Percentiles rank a stretch among this genome's conserved stretches.
Conservation (phyloP, 345 rosid genomes). For the Salix suchowensis region DNA sequence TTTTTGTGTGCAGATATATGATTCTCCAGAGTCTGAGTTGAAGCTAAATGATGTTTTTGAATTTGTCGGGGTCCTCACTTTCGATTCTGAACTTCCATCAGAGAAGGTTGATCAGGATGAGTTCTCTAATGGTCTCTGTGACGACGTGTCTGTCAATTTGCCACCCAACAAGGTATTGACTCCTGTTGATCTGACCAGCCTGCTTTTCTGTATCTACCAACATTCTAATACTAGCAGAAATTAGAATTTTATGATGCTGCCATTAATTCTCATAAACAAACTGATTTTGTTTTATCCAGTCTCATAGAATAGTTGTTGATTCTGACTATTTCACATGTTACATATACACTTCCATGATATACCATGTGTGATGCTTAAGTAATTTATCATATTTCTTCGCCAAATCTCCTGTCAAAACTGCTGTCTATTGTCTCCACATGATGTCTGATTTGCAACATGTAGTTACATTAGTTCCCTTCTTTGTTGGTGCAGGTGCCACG, state of each 20-base stretch:
- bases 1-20: conserved; percentile 53
- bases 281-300: too few relatives aligned
- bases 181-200: background rate
- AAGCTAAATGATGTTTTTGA: conserved; percentile 88
- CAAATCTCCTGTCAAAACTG: background rate
- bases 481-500: conserved; percentile 60
- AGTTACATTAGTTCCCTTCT: background rate
- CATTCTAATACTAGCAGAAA: background rate
- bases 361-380: background rate
- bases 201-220: background rate
- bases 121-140: conserved; percentile 38
- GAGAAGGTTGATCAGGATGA: conserved; percentile 44
- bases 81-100: conserved; percentile 39
- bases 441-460: background rate
- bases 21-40: conserved; percentile 68
- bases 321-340: too few relatives aligned
- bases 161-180: conserved; percentile 52
- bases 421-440: background rate
- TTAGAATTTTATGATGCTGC: too few relatives aligned
- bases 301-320: too few relatives aligned
- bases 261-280: too few relatives aligned
- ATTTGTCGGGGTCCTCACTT: conserved; percentile 71
- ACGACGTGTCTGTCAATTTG: conserved; percentile 47
- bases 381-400: background rate
- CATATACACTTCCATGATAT: too few relatives aligned